A percentile compares a stretch with the other conserved stretches of the same genome.
Conservation (phyloP, 495 filamentous ascomycete species). For the Lasiosphaeriaceae sp. region DNA sequence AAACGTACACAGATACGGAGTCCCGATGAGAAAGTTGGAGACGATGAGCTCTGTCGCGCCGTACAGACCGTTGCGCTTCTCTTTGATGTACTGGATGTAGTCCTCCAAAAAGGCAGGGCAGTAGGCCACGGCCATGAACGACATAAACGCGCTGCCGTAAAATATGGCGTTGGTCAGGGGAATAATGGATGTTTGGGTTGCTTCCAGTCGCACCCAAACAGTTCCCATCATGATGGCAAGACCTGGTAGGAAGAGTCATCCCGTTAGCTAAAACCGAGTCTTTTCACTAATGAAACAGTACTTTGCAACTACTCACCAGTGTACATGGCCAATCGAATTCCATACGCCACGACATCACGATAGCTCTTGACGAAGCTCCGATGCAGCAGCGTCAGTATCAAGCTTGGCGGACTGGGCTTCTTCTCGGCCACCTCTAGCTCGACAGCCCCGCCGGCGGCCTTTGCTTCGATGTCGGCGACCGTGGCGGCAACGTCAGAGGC, state of each 20-base stretch:
- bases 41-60: slow-evolving; percentile 66
- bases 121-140: slow-evolving; percentile 86
- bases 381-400: slow-evolving; percentile 52
- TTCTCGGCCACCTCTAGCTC: slow-evolving; percentile 15
- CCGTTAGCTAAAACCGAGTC: not conserved
- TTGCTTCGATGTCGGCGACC: slow-evolving; percentile 8
- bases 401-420: slow-evolving; percentile 22
- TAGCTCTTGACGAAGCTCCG: slow-evolving; percentile 75
- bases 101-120: slow-evolving; percentile 81
- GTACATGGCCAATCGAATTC: slow-evolving; percentile 80
- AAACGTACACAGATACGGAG: slow-evolving; percentile 70
- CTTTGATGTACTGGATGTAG: slow-evolving; percentile 66
- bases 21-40: slow-evolving; percentile 75
- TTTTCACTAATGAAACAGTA: not conserved
- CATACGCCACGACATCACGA: slow-evolving; percentile 76
- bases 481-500: slow-evolving; percentile 11
- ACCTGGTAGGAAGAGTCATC: slow-evolving; percentile 13
- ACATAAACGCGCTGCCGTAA: slow-evolving; percentile 78
- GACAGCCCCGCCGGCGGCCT: not conserved
- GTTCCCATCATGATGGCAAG: slow-evolving; percentile 86
- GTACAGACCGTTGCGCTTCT: slow-evolving; percentile 78
- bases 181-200: slow-evolving; percentile 64
- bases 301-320: slow-evolving; percentile 42
- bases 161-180: slow-evolving; percentile 75
- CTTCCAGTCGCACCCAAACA: slow-evolving; percentile 68